Conservation (phyloP, 1,139 yeast genomes). For the Pichia sp. region DNA sequence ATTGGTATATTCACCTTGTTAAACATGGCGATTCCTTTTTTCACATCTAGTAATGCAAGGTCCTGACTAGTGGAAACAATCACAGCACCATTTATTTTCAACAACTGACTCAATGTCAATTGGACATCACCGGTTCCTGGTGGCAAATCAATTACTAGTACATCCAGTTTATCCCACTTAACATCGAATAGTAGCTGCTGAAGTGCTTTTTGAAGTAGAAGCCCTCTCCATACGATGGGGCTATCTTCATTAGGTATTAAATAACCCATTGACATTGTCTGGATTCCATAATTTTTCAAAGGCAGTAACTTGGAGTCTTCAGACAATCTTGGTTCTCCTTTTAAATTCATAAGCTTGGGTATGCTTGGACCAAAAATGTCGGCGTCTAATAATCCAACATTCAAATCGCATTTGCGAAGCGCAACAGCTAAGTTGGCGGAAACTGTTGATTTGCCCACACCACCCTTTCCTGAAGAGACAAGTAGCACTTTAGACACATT, state of each 20-base stretch:
- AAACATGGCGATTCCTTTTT: conserved; percentile 78
- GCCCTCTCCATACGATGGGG: conserved; percentile 84
- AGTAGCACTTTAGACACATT: conserved; percentile 60
- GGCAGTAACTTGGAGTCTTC: conserved; percentile 60
- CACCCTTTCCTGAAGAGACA: conserved; percentile 63
- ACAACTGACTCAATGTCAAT: conserved; percentile 71
- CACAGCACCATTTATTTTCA: conserved; percentile 74
- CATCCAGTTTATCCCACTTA: conserved; percentile 70
- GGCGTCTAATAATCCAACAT: conserved; percentile 71
- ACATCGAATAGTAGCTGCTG: conserved; percentile 81
- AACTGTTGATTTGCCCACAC: conserved; percentile 51
- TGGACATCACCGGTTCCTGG: conserved; percentile 94
- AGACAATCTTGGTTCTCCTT: conserved; percentile 63
- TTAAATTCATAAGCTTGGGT: conserved; percentile 62
- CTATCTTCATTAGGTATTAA: conserved; percentile 59
- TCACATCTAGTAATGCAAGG: conserved; percentile 76
- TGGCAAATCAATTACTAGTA: conserved; percentile 77
- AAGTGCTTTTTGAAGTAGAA: conserved; percentile 82
- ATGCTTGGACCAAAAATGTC: conserved; percentile 77
- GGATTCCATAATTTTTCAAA: conserved; percentile 69
- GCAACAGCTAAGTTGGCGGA: conserved; percentile 67
- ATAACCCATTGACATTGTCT: conserved; percentile 90
- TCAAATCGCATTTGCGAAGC: conserved; percentile 49
- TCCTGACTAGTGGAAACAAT: conserved; percentile 88
- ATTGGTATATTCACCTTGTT: conserved; percentile 69